Evolutionary conservation across 345 rosid genomes (phyloP), one percentile per base, ranked within the genome.

Genomic region (Barbarea vulgaris): DNA sequence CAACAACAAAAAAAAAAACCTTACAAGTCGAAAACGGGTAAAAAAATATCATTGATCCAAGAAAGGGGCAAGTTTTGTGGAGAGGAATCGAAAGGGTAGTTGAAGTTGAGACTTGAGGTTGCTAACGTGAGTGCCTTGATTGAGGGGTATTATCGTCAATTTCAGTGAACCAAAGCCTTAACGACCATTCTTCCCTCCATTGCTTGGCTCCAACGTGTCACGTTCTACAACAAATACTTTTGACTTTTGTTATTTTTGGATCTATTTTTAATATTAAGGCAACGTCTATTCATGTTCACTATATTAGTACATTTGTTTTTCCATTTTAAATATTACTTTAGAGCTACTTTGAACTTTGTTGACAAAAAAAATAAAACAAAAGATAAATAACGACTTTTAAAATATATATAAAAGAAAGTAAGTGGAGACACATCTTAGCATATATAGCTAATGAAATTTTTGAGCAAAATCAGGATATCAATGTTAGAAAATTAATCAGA

Each of bases 111-210:
- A 24, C 44, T 12, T 28, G 53, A 67, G 65, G 39, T 22, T 59
- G 73, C 55, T 75, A 76, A 60, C 79, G 79, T 76, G 79, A 76
- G 79, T 13, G 48, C 69, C 79, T 67, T 60, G 73, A 75, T 39
- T 39, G 60, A 75, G 51, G 53, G 65, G 18, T 36, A 67, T 25
- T 15, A 9, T 75, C 66, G 42, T 66, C 71, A 46, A 1, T 3
- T 41, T 5, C 1, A 3, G 48, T 47, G 12, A 24, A 74, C 13
- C 22, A 7, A 57, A 25, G 31, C 46, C 54, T 55, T 36, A 25
- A 74, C 67, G 62, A 66, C 73, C 78, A 57, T 9, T 74, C 55
- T 64, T 44, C 6, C 61, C 18, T 58, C 64, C 44, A 39, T 58
- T 17, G 48, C 48, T 46, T n/a, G 9, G 22, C 44, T 68, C 79